Conservation (phyloP, 2,329 filamentous ascomycete genomes). For the Saccharata proteae region DNA sequence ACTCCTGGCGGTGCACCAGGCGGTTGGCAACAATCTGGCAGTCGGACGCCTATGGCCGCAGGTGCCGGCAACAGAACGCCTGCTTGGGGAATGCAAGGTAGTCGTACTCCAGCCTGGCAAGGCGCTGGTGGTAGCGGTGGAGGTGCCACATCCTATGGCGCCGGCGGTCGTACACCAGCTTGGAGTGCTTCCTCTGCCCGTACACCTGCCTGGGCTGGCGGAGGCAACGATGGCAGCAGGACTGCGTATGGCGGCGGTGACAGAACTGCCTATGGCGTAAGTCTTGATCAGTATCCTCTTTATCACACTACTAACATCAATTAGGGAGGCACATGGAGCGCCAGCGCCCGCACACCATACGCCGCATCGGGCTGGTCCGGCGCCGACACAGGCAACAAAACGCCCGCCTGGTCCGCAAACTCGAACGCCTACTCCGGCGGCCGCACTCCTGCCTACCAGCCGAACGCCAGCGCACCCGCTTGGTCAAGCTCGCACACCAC, state of each 20-base stretch:
- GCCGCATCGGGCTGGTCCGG: slow-evolving; percentile 52
- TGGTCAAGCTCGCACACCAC: slow-evolving; percentile 1
- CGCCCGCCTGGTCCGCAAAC: slow-evolving; percentile 44
- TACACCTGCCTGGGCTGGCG: slow-evolving; percentile 20
- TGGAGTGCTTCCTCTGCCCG: slow-evolving; percentile 14
- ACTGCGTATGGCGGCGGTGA: slow-evolving; percentile 46
- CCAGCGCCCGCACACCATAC: slow-evolving; percentile 41
- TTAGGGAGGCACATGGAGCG: slow-evolving; percentile 23
- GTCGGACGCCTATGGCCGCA: slow-evolving; percentile 33
- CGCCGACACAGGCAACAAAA: slow-evolving; percentile 61
- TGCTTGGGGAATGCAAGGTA: slow-evolving; percentile 44
- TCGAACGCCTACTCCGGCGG: slow-evolving; percentile 1
- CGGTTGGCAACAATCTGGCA: slow-evolving; percentile 9
- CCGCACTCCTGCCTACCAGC: slow-evolving; percentile 19
- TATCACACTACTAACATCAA: neutral
- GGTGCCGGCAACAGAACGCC: slow-evolving; percentile 47
- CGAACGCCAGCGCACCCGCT: slow-evolving; percentile 21
- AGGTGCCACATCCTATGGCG: slow-evolving; percentile 33
- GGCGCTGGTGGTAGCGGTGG: slow-evolving; percentile 11
- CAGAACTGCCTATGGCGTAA: slow-evolving; percentile 57
- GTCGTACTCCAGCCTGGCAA: slow-evolving; percentile 37
- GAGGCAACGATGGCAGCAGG: slow-evolving; percentile 26
- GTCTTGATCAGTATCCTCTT: no score
- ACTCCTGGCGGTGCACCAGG: slow-evolving; percentile 25
- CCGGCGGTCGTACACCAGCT: slow-evolving; percentile 24